Conservation (phyloP, 2,329 filamentous ascomycete species). For the Geosmithia flava region DNA sequence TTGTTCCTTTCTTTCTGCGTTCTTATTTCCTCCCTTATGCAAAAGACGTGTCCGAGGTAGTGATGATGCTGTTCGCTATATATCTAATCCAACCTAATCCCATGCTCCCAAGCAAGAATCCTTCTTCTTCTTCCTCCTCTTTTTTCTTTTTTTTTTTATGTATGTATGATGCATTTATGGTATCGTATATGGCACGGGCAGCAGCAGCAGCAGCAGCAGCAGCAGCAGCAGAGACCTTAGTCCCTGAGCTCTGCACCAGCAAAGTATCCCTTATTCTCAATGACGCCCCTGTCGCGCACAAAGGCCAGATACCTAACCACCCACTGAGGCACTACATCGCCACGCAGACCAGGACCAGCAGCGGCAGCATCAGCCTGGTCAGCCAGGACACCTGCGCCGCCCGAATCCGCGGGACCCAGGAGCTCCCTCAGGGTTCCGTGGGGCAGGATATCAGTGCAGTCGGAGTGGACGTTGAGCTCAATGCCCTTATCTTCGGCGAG, state of each 20-base stretch:
- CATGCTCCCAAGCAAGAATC: too few species aligned
- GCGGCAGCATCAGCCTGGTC: slow-evolving; percentile 32
- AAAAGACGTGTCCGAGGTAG: too few species aligned
- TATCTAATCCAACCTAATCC: neutral
- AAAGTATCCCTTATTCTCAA: slow-evolving; percentile 98
- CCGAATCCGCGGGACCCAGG: slow-evolving; percentile 51
- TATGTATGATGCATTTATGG: neutral
- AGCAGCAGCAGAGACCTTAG: too few species aligned
- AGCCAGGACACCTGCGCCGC: slow-evolving; percentile 66
- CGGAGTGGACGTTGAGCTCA: slow-evolving; percentile 84
- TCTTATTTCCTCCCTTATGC: neutral
- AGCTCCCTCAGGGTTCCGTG: slow-evolving; percentile 75
- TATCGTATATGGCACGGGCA: too few species aligned
- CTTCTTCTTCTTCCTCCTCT: too few species aligned
- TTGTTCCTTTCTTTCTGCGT: neutral
- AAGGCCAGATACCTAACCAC: slow-evolving; percentile 96
- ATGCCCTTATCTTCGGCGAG: slow-evolving; percentile 77
- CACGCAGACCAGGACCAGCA: slow-evolving; percentile 47
- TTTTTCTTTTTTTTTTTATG: neutral
- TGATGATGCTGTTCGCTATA: neutral
- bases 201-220: too few species aligned
- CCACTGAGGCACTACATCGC: slow-evolving; percentile 80
- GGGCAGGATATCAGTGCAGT: slow-evolving; percentile 85
- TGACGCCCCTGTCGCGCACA: slow-evolving; percentile 83
- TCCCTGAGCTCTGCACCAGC: slow-evolving; percentile 62